phyloP scores from a whole-genome alignment of 2,329 filamentous ascomycete genomes.

The Acrocalymma vagum region DNA sequence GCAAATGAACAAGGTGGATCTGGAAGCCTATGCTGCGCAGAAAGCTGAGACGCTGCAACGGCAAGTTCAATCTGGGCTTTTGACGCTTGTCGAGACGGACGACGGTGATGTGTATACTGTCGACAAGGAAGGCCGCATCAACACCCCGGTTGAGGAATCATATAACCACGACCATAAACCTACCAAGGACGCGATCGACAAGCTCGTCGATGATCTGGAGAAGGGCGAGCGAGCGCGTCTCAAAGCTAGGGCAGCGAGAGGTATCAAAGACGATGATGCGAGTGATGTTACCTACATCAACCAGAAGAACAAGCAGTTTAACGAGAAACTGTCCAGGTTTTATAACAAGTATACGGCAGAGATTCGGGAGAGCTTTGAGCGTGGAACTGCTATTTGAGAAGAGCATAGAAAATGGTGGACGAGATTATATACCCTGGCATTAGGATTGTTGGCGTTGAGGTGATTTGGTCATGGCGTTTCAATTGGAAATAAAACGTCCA shows the following conservation, averaged over 20 bases:
- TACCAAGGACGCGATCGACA: slow-evolving; percentile 85
- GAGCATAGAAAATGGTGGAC: slow-evolving; percentile 1
- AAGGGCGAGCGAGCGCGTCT: slow-evolving; percentile 87
- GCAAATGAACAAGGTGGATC: slow-evolving; percentile 73
- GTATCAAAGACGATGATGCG: slow-evolving; percentile 78
- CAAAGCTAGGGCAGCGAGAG: slow-evolving; percentile 85
- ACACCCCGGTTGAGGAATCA: slow-evolving; percentile 84
- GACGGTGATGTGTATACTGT: slow-evolving; percentile 88
- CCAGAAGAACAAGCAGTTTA: slow-evolving; percentile 99
- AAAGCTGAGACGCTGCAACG: slow-evolving; percentile 86
- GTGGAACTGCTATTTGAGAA: slow-evolving; percentile 87
- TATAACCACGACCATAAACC: slow-evolving; percentile 87
- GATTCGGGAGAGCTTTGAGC: slow-evolving; percentile 96
- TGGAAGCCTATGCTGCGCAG: slow-evolving; percentile 85
- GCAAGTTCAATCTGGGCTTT: slow-evolving; percentile 81
- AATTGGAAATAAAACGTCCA: slow-evolving; percentile 4
- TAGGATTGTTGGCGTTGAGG: slow-evolving; percentile 11
- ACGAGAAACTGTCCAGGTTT: slow-evolving; percentile 93
- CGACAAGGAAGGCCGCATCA: slow-evolving; percentile 89
- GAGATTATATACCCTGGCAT: slow-evolving; percentile 35
- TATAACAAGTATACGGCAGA: slow-evolving; percentile 99
- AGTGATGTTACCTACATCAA: slow-evolving; percentile 98
- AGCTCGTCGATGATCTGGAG: slow-evolving; percentile 83
- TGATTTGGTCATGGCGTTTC: slow-evolving; percentile 11
- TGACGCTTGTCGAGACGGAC: slow-evolving; percentile 96